These are phyloP conservation scores for Pseudevernia furfuracea DNA, from an alignment of 495 filamentous ascomycete genomes.

Conservation along the genomic window DNA sequence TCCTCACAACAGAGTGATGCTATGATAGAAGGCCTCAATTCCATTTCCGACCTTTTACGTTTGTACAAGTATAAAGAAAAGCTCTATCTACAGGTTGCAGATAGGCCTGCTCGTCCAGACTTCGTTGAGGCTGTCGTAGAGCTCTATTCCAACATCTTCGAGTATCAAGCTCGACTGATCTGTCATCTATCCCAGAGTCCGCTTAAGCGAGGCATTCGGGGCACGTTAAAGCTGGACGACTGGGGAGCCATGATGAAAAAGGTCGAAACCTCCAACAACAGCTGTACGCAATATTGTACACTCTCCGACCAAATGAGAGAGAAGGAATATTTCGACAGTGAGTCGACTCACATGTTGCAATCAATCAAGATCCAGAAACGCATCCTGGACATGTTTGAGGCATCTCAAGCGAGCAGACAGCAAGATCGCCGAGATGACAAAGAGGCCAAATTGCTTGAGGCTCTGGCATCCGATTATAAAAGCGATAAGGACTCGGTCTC, in stretches of 20 bases:
- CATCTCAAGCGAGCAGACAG: constrained; percentile 6
- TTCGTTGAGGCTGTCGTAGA: constrained; percentile 14
- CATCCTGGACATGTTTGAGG: background rate
- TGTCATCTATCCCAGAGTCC: constrained; percentile 29
- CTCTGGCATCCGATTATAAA: constrained; percentile 31
- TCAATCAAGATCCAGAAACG: constrained; percentile 10
- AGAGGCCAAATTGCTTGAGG: constrained; percentile 23
- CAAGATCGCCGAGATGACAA: constrained; percentile 22
- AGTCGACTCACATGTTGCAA: background rate
- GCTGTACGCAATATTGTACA: background rate
- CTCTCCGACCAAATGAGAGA: constrained; percentile 3
- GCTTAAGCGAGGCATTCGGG: constrained; percentile 26
- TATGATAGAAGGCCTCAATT: constrained; percentile 13
- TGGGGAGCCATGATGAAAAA: constrained; percentile 24
- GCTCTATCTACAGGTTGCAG: constrained; percentile 11
- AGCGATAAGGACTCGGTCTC: constrained; percentile 26
- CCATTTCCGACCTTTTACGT: constrained; percentile 24
- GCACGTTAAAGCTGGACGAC: constrained; percentile 24
- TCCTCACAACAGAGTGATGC: background rate
- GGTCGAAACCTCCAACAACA: constrained; percentile 17
- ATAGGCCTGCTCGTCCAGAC: constrained; percentile 24
- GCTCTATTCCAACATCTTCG: constrained; percentile 31
- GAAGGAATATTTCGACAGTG: background rate
- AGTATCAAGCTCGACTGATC: constrained; percentile 32
- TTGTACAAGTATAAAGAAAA: constrained; percentile 21